These are phyloP conservation scores for Wolfiporia cocos DNA, from an alignment of 1,284 basidiomycete species.

Conservation along the genomic window DNA sequence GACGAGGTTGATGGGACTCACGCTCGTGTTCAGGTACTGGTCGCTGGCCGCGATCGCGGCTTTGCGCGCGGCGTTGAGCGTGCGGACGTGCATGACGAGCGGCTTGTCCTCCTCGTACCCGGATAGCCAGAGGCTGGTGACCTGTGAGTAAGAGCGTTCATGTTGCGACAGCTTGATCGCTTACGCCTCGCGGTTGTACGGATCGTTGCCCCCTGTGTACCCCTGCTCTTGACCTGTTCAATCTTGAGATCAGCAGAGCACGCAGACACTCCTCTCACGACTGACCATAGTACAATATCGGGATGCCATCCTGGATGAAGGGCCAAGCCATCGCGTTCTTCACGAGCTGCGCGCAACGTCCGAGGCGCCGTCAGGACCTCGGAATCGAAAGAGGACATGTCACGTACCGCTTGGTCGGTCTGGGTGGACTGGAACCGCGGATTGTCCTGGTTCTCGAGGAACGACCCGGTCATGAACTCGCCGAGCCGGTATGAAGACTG, in stretches of 20 bases:
- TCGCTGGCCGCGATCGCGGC: conserved; percentile 39
- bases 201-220: conserved; percentile 32
- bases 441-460: conserved; percentile 81
- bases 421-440: conserved; percentile 66
- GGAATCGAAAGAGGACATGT: neutral
- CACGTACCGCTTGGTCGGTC: conserved; percentile 52
- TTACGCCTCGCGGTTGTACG: conserved; percentile 56
- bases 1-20: neutral
- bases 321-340: conserved; percentile 30
- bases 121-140: conserved; percentile 48
- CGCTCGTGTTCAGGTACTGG: conserved; percentile 45
- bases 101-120: conserved; percentile 44
- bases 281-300: conserved; percentile 72
- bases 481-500: conserved; percentile 44
- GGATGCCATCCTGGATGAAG: conserved; percentile 53
- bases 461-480: conserved; percentile 48
- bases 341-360: conserved; percentile 17
- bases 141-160: neutral
- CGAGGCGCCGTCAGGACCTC: neutral
- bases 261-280: neutral
- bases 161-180: conserved; percentile 16
- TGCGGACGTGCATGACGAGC: conserved; percentile 44
- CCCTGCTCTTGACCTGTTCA: conserved; percentile 25
- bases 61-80: conserved; percentile 58
- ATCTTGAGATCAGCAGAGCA: conserved; percentile 17